Evolutionary conservation across 2,329 filamentous ascomycete species (phyloP), one percentile per base, ranked within the genome.

Genomic region (Proliferodiscus dingleyae): DNA sequence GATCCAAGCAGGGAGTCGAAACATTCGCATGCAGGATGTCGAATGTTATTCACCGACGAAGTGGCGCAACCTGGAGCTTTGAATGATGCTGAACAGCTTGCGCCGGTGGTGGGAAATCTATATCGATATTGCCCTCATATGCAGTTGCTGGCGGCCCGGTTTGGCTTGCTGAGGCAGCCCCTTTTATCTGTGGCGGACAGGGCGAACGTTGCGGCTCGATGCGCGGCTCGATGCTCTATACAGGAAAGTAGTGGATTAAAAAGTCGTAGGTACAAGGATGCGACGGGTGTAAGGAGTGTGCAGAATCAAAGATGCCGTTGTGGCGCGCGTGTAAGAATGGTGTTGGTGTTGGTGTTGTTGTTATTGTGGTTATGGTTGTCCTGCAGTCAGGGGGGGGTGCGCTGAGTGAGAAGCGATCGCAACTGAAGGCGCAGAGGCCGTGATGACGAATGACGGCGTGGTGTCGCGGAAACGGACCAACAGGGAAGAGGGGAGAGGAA

Each of bases 1-100:
- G 60, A 71, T 69, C 75, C 77, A 81, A 51, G 59, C 57, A 45
- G 53, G 41, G 61, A 81, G 77, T 57, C 75, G 72, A 67, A 82
- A 81, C 78, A 81, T 81, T 67, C 71, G 70, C 67, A 71, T 68
- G 64, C 65, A 29, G 33, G 15, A 24, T 9, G 29, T 44, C 33
- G 36, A 37, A 19, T 37, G 8, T 33, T 16, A 32, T 30, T 16
- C 19, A 37, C 23, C 26, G 37, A 21, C 26, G 37, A 18, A 13
- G 38, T 41, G 18, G 44, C 47, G 51, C 52, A 43, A 44, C 43
- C 47, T 28, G 41, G 44, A 45, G 44, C 45, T 37, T 43, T 10
- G 11, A 29, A 22, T 42, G 42, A 19, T 28, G 49, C 32, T n/a
- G 32, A 21, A 26, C 23, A 16, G 18, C 26, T 37, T 33, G 36